Conservation (phyloP, 352 stramenopile genomes). For the Globisporangium viniferum region DNA sequence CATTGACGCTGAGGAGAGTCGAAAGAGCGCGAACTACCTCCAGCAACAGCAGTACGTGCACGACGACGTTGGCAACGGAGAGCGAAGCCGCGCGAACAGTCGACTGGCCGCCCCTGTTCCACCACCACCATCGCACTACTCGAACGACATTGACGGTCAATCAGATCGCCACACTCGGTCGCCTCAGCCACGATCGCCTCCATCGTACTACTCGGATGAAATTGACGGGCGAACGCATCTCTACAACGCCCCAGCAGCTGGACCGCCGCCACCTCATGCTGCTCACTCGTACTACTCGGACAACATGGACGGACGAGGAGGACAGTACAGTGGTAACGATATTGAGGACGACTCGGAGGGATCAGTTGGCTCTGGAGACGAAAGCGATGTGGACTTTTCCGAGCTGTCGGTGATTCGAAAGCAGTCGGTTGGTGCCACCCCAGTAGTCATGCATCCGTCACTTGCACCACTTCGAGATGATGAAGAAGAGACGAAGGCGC, state of each 20-base stretch:
- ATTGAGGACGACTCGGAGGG: slow-evolving; percentile 32
- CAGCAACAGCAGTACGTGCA: background rate
- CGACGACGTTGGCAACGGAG: background rate
- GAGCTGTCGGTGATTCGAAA: slow-evolving; percentile 12
- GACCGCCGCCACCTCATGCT: background rate
- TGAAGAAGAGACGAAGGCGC: slow-evolving; percentile 52
- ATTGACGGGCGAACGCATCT: slow-evolving; percentile 3
- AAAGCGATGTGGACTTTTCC: slow-evolving; percentile 17
- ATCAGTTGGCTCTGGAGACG: slow-evolving; percentile 37
- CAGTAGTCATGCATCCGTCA: slow-evolving; percentile 12
- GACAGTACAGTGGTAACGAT: background rate
- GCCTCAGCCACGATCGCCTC: slow-evolving; percentile 1
- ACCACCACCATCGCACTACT: slow-evolving; percentile 14
- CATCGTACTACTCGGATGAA: background rate
- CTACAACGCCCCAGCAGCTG: background rate
- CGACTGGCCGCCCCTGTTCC: slow-evolving; percentile 16
- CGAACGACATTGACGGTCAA: background rate
- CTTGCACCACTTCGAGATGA: slow-evolving; percentile 16
- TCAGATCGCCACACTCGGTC: background rate
- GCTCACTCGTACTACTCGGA: background rate
- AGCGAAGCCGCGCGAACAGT: slow-evolving; percentile 14
- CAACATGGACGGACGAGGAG: background rate
- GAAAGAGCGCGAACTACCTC: slow-evolving; percentile 4
- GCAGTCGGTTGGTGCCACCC: background rate
- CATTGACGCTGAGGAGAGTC: slow-evolving; percentile 43